A percentile compares a stretch with the other conserved stretches of the same genome.
Evolutionary conservation across 1,139 yeast species (phyloP).

Genomic region (Saccharomycopsis crataegensis): DNA sequence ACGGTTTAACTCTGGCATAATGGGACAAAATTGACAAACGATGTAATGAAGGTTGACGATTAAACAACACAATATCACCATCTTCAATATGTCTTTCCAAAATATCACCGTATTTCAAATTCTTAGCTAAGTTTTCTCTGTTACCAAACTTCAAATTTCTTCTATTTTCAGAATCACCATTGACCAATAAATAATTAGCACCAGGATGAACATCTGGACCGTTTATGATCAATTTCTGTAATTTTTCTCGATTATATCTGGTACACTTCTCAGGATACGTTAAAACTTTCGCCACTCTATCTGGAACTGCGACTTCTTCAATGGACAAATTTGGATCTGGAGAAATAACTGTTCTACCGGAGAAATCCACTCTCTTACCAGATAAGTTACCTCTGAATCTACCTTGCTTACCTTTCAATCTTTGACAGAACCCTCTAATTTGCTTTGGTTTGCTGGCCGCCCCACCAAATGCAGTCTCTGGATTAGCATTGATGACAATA

Average conservation of each 20-base stretch:
- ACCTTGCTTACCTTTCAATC: constrained; percentile 97
- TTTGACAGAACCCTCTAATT: constrained; percentile 92
- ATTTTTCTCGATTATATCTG: constrained; percentile 71
- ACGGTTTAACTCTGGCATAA: constrained; percentile 92
- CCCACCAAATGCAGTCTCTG: constrained; percentile 50
- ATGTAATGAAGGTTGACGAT: constrained; percentile 97
- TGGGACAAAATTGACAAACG: constrained; percentile 90
- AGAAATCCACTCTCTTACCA: constrained; percentile 97
- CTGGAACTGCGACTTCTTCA: constrained; percentile 98
- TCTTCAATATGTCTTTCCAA: constrained; percentile 98
- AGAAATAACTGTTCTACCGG: constrained; percentile 96
- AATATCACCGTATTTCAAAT: constrained; percentile 77
- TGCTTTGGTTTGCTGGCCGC: constrained; percentile 66
- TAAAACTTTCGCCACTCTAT: constrained; percentile 87
- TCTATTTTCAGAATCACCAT: constrained; percentile 68
- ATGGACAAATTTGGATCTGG: constrained; percentile 95
- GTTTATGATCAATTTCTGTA: constrained; percentile 63
- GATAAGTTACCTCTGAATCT: constrained; percentile 96
- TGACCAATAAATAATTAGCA: constrained; percentile 84
- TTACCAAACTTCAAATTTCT: constrained; percentile 89
- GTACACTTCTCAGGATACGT: constrained; percentile 96
- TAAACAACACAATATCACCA: constrained; percentile 91
- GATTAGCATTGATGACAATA: constrained; percentile 57
- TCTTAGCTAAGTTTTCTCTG: constrained; percentile 66
- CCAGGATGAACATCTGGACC: constrained; percentile 95